Evolutionary conservation across 345 rosid genomes (phyloP), one percentile per base, ranked within the genome.

Genomic region (Boechera retrofracta): DNA sequence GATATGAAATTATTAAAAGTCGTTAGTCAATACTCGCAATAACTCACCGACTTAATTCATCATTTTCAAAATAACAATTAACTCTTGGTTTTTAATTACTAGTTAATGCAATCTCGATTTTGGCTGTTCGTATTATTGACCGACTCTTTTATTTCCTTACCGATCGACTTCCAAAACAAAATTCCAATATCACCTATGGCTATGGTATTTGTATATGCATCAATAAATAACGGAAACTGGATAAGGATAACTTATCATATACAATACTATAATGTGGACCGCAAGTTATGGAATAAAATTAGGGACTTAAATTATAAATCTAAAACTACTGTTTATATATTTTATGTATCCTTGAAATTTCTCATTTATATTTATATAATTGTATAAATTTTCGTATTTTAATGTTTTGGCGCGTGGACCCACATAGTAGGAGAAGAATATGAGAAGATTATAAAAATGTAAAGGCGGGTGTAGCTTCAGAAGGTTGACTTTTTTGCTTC

Each of bases 401-500:
- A 10, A 59, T 28, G 48, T 41, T 51, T 68, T 53, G 74, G 69
- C 88, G 87, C 54, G 88, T 88, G 90, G 87, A 81, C 86, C 89
- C 87, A 12, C 26, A 72, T n/a, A 26, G 64, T 55, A 10, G 42
- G 2, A 10, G 42, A 10, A 35, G 39, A 54, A 69, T 21, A 65
- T 1, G 16, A 55, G 51, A 75, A 67, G 42, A 80, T 48, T 52
- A 69, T 70, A 62, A 79, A 64, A 62, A 79, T 69, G 62, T 71
- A 72, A 31, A 79, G 45, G 74, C 57, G 61, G 45, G 54, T 13
- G 72, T 59, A 60, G 82, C 81, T 82, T 64, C 44, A 76, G 82
- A 74, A 78, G 72, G 86, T 88, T 89, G 92, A 84, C 87, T 84
- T 85, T 21, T 82, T 82, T 32, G 66, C 35, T 61, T 64, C 77